Base-by-base conservation (phyloP, 495 filamentous ascomycete genomes). In the Eremomyces bilateralis region DNA sequence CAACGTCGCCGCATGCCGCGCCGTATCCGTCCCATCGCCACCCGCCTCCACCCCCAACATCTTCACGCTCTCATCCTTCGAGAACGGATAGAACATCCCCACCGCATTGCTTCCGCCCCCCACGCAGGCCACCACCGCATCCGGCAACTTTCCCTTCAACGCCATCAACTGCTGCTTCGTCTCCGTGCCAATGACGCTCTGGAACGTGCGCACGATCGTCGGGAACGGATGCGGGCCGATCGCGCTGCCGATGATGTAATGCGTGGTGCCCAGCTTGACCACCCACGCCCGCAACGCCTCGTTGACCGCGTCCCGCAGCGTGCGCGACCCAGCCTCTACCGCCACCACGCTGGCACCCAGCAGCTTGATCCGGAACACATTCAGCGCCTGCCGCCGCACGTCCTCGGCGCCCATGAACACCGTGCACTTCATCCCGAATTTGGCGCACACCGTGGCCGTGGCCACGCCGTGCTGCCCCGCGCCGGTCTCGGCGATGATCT, bases 401-500 rank as follows among this genome's bases (percentile, higher is more conserved):
- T 95, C 84, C 52, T 93, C 82, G 13, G 79, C 81, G 39, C 84
- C 84, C 84, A 95, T 95, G 58, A 79, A 93, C 28, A 95, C 73
- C 16, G 79, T 85, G 51, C 84, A 95, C 47, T 84, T 75, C 79
- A 95, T 77, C 48, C 80, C 81, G 46, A 95, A 93, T 52, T 88
- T 88, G 39, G 84, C 84, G 41, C 83, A 92, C n/a, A 90, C 81
- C 0, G 84, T 93, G 0, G 84, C 84, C 6, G 82, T 90, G 3
- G 84, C 84, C 11, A 95, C 85, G 58, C 84, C 84, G 55, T 95
- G 84, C 51, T 94, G 84, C 20, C 84, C 84, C n/a, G 84, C 84
- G 35, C 84, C 84, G 8, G 84, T 94, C 54, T 94, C 84, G 25
- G 84, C 84, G 41, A 94, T 94, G 44, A 95, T 90, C 52, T 79